Evolutionary conservation across 2,329 filamentous ascomycete species (phyloP).

Genomic region (Ophiocordyceps australis): DNA sequence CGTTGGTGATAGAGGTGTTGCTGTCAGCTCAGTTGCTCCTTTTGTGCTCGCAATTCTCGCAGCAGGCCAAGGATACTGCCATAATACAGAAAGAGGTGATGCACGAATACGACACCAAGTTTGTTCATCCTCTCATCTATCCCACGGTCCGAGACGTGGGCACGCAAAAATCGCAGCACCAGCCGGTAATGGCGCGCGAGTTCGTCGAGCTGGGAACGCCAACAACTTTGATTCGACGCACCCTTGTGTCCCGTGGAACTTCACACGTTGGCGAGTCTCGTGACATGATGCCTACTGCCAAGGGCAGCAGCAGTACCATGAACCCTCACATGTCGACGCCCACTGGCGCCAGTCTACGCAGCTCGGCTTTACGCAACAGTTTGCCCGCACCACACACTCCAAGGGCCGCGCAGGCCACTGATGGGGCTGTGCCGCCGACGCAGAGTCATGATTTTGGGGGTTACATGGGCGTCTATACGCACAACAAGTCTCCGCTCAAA

Average conservation of each 20-base stretch:
- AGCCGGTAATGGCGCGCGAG: slow-evolving; percentile 20
- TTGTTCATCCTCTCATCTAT: slow-evolving; percentile 77
- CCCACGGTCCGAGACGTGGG: slow-evolving; percentile 60
- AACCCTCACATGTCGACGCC: slow-evolving; percentile 25
- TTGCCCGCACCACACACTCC: slow-evolving; percentile 14
- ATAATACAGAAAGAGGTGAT: slow-evolving; percentile 84
- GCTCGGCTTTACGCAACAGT: slow-evolving; percentile 13
- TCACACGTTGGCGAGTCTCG: slow-evolving; percentile 62
- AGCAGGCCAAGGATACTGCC: slow-evolving; percentile 69
- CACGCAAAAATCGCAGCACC: slow-evolving; percentile 50
- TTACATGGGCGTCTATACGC: slow-evolving; percentile 61
- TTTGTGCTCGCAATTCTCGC: slow-evolving; percentile 56
- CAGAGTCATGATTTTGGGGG: slow-evolving; percentile 36
- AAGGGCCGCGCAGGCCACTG: slow-evolving; percentile 7
- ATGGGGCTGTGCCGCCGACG: slow-evolving; percentile 5
- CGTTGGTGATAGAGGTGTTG: slow-evolving; percentile 56
- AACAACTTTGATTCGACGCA: slow-evolving; percentile 47
- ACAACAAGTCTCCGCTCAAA: slow-evolving; percentile 67
- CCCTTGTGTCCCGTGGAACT: slow-evolving; percentile 70
- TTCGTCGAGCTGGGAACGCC: slow-evolving; percentile 32
- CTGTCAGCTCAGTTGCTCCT: slow-evolving; percentile 62
- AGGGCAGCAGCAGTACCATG: slow-evolving; percentile 14
- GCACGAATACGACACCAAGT: slow-evolving; percentile 92
- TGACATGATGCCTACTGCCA: slow-evolving; percentile 11
- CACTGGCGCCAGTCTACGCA: slow-evolving; percentile 9